Evolutionary conservation across 1,284 basidiomycete species (phyloP).

Genomic region (Gomphus sp.): DNA sequence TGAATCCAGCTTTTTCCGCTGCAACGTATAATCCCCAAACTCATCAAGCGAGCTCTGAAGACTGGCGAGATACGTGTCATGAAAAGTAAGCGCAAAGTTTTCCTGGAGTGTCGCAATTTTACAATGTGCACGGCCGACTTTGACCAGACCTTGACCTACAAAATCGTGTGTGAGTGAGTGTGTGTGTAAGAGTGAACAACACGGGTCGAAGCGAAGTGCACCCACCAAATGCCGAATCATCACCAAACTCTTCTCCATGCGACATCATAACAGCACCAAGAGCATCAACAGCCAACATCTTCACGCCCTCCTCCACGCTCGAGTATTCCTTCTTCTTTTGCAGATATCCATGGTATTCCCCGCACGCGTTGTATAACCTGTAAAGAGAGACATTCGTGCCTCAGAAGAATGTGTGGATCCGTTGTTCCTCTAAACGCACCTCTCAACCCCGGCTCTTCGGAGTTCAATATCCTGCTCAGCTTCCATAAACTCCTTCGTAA

Average conservation of each 20-base stretch:
- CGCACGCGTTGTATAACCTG: constrained; percentile 54
- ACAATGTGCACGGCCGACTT: constrained; percentile 73
- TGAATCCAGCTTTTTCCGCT: constrained; percentile 75
- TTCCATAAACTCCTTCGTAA: constrained; percentile 56
- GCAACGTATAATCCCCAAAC: constrained; percentile 61
- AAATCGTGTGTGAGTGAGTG: background rate
- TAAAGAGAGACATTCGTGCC: background rate
- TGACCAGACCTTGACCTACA: constrained; percentile 58
- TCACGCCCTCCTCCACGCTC: constrained; percentile 48
- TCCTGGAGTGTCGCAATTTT: constrained; percentile 76
- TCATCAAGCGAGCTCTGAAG: constrained; percentile 53
- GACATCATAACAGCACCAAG: constrained; percentile 80
- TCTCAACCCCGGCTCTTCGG: constrained; percentile 49
- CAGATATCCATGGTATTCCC: constrained; percentile 50
- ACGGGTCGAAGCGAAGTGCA: constrained; percentile 3
- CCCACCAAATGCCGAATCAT: constrained; percentile 61
- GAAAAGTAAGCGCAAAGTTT: constrained; percentile 59
- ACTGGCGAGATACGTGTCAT: constrained; percentile 61
- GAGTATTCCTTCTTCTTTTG: constrained; percentile 60
- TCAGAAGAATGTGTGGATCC: background rate
- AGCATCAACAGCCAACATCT: constrained; percentile 64
- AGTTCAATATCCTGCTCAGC: constrained; percentile 65
- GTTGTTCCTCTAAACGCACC: constrained; percentile 32
- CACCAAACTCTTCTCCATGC: constrained; percentile 75
- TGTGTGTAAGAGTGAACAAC: background rate